Base-by-base conservation (phyloP, 2,329 filamentous ascomycete genomes). In the Aspergillus sclerotialis region DNA sequence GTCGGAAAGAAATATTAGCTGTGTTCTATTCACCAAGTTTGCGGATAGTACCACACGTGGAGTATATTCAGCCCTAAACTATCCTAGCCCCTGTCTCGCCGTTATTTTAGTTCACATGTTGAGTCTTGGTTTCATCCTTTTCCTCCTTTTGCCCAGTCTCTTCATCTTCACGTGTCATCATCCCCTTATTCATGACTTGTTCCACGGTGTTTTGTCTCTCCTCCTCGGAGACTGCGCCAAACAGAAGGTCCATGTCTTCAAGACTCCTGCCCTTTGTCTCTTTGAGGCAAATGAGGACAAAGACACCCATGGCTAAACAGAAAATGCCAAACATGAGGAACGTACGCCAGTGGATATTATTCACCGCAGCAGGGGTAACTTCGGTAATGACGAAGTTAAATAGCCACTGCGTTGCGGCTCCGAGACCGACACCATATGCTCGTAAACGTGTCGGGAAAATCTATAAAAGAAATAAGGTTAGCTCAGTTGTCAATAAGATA, bases 331-430 rank as follows among this genome's bases (percentile, higher is more conserved):
- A 65, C 49, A 66, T 61, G 18, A 65, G 33, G 42, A 64, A 66
- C 1, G 59, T 62, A 10, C 53, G 44, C 43, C 53, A 63, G 7
- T 61, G 59, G 43, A 63, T 61, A 31, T 58, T 50, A n/a, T 53
- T 52, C 15, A 67, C 55, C 28, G 63, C 62, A 21, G 58, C 52
- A 4, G 64, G 64, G 0, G 62, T 66, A 16, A 63, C 55, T 13
- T 63, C 51, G 1, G 63, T 63, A 40, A 66, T 59, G n/a, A 63
- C 56, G 28, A 66, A 64, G 37, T 64, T 65, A 47, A 64, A 64
- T 0, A 63, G 48, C 61, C 60, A 63, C 29, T 64, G 57, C 0
- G 55, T 58, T 10, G 58, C 50, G 7, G 62, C 50, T 21, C 58
- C 60, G 30, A 65, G 51, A 7, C 58, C 60, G 7, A 64, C 60